These are phyloP conservation scores for Epicoccum sorghinum DNA, from an alignment of 2,329 filamentous ascomycete species.

Conservation along the genomic window DNA sequence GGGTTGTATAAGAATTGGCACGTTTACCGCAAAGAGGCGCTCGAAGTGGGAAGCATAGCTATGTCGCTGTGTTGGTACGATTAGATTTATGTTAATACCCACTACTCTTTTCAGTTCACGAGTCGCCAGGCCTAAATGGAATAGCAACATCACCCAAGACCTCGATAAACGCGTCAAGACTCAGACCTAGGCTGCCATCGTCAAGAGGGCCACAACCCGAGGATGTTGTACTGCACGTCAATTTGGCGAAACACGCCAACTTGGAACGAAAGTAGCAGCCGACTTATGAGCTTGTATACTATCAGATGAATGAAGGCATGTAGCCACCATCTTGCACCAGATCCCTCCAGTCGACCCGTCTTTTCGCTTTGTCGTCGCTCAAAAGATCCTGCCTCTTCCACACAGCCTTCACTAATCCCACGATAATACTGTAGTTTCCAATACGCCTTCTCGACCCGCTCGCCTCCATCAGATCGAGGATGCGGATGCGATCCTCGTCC, in stretches of 20 bases:
- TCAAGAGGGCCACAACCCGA: too few relatives aligned
- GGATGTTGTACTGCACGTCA: too few relatives aligned
- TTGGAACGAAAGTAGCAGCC: neutral
- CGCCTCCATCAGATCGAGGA: slow-evolving; percentile 50
- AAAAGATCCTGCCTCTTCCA: slow-evolving; percentile 56
- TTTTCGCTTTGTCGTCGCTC: slow-evolving; percentile 37
- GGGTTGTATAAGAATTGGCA: slow-evolving; percentile 5
- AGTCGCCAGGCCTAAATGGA: too few relatives aligned
- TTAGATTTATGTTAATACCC: slow-evolving; percentile 1
- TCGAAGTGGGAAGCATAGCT: neutral
- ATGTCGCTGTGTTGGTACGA: neutral
- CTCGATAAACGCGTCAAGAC: too few relatives aligned
- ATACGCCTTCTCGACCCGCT: slow-evolving; percentile 54
- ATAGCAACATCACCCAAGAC: too few relatives aligned
- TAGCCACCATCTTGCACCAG: slow-evolving; percentile 35
- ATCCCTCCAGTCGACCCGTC: slow-evolving; percentile 50
- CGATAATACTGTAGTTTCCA: slow-evolving; percentile 55
- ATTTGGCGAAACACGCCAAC: too few relatives aligned
- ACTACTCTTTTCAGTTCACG: neutral
- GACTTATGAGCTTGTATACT: too few relatives aligned
- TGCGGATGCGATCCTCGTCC: slow-evolving; percentile 51
- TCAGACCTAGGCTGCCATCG: too few relatives aligned
- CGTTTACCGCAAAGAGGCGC: neutral
- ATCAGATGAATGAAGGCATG: slow-evolving; percentile 35
- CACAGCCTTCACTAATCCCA: slow-evolving; percentile 52